Percentiles rank a stretch among this genome's conserved stretches.
These are phyloP conservation scores for Nitzschia sp. DNA, from an alignment of 108 stramenopile genomes.

Conservation along the genomic window DNA sequence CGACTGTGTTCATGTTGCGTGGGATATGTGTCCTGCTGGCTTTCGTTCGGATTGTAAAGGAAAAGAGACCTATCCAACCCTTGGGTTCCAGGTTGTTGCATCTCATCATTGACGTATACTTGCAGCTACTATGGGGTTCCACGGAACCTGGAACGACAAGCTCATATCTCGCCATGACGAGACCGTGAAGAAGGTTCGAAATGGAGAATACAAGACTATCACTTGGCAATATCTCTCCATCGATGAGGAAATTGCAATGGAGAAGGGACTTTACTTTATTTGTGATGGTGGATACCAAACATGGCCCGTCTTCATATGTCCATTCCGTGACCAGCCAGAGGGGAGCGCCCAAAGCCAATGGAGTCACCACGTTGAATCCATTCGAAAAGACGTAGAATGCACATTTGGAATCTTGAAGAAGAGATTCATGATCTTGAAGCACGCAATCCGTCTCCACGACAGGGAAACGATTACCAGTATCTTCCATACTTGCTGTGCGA, in stretches of 20 bases:
- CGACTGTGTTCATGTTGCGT: slow-evolving; percentile 44
- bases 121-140: not conserved
- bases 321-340: slow-evolving; percentile 6
- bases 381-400: slow-evolving; percentile 58
- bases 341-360: not conserved
- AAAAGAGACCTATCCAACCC: slow-evolving; percentile 33
- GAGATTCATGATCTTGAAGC: slow-evolving; percentile 24
- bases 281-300: slow-evolving; percentile 47
- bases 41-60: slow-evolving; percentile 22
- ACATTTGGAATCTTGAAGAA: slow-evolving; percentile 46
- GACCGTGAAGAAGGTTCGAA: not conserved
- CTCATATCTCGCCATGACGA: slow-evolving; percentile 9
- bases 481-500: slow-evolving; percentile 38
- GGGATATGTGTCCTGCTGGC: slow-evolving; percentile 39
- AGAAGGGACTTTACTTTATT: slow-evolving; percentile 39
- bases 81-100: slow-evolving; percentile 36
- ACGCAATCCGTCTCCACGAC: slow-evolving; percentile 29
- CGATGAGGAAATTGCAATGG: not conserved
- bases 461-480: slow-evolving; percentile 18
- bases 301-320: slow-evolving; percentile 35
- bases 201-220: not conserved
- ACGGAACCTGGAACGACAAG: slow-evolving; percentile 26
- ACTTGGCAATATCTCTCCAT: not conserved
- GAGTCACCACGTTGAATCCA: slow-evolving; percentile 34
- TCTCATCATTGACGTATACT: not conserved